phyloP scores from a whole-genome alignment of 208 protist genomes.

The Spongospora subterranea region DNA sequence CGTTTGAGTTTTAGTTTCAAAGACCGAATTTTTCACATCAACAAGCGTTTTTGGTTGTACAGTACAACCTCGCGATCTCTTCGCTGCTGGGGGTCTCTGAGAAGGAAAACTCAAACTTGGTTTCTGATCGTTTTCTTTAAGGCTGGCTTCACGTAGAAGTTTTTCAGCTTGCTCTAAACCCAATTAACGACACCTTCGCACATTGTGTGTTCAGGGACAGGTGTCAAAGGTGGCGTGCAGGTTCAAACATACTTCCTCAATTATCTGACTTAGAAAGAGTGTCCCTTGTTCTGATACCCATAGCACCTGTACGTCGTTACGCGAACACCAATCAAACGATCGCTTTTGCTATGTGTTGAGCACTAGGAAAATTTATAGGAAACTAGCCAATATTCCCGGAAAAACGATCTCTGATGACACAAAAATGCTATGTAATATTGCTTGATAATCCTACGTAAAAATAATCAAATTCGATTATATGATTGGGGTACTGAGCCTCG shows the following conservation, averaged over 20 bases:
- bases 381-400: constrained; percentile 1
- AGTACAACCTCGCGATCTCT: no score
- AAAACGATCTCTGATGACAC: background rate
- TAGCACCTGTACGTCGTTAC: background rate
- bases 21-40: background rate
- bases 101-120: no score
- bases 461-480: constrained; percentile 50
- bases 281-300: background rate
- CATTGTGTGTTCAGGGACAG: no score
- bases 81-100: no score
- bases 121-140: no score
- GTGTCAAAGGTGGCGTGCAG: background rate
- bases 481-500: background rate
- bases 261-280: background rate
- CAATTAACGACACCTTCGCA: no score
- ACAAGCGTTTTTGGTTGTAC: no score
- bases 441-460: background rate
- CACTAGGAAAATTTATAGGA: background rate
- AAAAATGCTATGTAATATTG: background rate
- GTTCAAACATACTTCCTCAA: background rate
- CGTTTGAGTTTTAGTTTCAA: background rate
- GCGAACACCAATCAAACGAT: background rate
- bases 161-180: no score
- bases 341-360: background rate
- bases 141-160: no score